A percentile compares a stretch with the other conserved stretches of the same genome.
These are phyloP conservation scores for Polychaeton citri DNA, from an alignment of 2,329 filamentous ascomycete genomes.

Conservation along the genomic window DNA sequence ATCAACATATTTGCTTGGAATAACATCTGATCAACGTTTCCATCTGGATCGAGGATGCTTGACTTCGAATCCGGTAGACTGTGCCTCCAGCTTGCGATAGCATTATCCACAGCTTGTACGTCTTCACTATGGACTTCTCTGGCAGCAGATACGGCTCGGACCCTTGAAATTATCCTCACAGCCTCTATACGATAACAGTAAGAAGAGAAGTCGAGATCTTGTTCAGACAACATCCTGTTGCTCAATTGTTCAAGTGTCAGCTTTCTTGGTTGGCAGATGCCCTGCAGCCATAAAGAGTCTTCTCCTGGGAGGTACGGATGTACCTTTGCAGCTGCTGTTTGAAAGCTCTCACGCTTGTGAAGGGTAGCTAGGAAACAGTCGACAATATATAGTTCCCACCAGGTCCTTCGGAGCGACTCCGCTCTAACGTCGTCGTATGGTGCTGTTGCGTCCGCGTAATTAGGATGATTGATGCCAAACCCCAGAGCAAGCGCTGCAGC, in stretches of 20 bases:
- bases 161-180: constrained; percentile 61
- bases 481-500: constrained; percentile 62
- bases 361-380: constrained; percentile 77
- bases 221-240: constrained; percentile 53
- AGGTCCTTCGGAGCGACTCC: constrained; percentile 76
- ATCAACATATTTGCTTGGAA: constrained; percentile 82
- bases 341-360: constrained; percentile 56
- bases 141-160: constrained; percentile 41
- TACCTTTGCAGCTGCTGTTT: constrained; percentile 51
- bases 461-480: constrained; percentile 58
- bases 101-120: constrained; percentile 45
- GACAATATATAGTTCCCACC: constrained; percentile 77
- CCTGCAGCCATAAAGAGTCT: constrained; percentile 52
- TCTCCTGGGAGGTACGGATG: constrained; percentile 71
- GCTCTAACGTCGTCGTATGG: constrained; percentile 35
- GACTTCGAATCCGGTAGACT: constrained; percentile 62
- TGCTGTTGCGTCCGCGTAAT: constrained; percentile 39
- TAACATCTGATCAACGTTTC: constrained; percentile 73
- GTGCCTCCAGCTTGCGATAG: constrained; percentile 62
- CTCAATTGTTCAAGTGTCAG: constrained; percentile 63
- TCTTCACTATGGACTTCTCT: constrained; percentile 23
- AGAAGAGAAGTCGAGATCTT: constrained; percentile 63
- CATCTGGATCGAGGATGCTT: constrained; percentile 54
- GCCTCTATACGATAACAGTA: constrained; percentile 77
- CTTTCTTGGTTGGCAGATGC: constrained; percentile 37